These are phyloP conservation scores for Talaromyces trachyspermus DNA, from an alignment of 495 filamentous ascomycete species.

Conservation along the genomic window DNA sequence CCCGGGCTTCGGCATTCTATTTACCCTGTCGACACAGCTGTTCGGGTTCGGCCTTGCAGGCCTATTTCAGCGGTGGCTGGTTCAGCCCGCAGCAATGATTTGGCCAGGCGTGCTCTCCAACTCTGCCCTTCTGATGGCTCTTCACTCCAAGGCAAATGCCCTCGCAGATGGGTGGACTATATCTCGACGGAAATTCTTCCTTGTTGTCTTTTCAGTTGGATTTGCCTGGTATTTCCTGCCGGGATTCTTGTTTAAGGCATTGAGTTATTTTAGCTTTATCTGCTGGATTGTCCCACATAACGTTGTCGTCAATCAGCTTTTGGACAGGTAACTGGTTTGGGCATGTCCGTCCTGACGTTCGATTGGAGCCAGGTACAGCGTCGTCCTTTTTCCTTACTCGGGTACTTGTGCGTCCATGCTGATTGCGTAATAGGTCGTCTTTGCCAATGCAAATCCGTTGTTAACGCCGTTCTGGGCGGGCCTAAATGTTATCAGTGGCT, in stretches of 20 bases:
- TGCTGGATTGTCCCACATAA: constrained; percentile 83
- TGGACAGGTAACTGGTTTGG: constrained; percentile 57
- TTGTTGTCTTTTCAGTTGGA: constrained; percentile 55
- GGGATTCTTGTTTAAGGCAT: constrained; percentile 74
- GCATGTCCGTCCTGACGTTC: constrained; percentile 81
- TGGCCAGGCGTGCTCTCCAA: constrained; percentile 88
- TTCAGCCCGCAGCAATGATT: constrained; percentile 78
- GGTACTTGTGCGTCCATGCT: no score
- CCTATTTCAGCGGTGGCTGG: constrained; percentile 48
- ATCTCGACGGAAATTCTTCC: constrained; percentile 76
- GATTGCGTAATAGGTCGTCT: constrained; percentile 56
- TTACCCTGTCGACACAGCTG: constrained; percentile 63
- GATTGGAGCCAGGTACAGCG: constrained; percentile 78
- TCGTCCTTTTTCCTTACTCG: no score
- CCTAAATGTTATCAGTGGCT: constrained; percentile 76
- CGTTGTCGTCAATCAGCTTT: constrained; percentile 65
- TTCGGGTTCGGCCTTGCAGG: constrained; percentile 71
- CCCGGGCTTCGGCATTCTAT: constrained; percentile 59
- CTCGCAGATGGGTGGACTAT: constrained; percentile 80
- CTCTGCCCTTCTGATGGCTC: constrained; percentile 75
- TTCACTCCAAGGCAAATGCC: constrained; percentile 77
- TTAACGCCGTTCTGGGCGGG: constrained; percentile 90
- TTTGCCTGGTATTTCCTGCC: constrained; percentile 79
- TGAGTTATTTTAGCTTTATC: constrained; percentile 85
- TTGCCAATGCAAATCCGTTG: constrained; percentile 74